Conservation (phyloP, 768 basidiomycete species). For the Basidioascus undulatus region DNA sequence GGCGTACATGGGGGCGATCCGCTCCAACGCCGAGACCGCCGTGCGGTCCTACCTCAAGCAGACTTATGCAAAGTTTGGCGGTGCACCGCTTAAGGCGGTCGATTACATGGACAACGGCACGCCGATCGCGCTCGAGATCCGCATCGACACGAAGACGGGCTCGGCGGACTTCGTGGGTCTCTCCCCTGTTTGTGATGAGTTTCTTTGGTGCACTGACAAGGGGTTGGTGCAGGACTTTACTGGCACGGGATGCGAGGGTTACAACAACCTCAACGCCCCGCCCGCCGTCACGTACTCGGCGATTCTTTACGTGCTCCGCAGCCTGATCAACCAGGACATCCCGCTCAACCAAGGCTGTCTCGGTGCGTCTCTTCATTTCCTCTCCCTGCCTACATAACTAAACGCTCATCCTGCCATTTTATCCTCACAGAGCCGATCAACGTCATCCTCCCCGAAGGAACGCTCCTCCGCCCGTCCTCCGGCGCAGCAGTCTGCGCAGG, state of each 20-base stretch:
- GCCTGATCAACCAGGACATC: conserved; percentile 53
- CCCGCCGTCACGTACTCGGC: conserved; percentile 25
- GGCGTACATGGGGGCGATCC: conserved; percentile 83
- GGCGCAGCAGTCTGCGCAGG: conserved; percentile 83
- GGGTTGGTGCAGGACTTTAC: no score
- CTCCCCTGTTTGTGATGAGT: no score
- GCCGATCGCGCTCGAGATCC: no score
- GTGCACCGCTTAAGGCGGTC: conserved; percentile 37
- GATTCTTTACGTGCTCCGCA: conserved; percentile 16
- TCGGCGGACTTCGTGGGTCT: no score
- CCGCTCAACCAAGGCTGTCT: conserved; percentile 87
- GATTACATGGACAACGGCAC: conserved; percentile 79
- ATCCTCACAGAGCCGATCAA: not conserved
- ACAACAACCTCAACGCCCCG: conserved; percentile 21
- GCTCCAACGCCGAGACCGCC: conserved; percentile 61
- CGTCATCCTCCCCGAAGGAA: conserved; percentile 61
- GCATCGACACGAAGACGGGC: no score
- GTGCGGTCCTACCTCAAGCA: conserved; percentile 59
- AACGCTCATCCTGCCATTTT: not conserved
- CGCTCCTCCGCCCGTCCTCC: conserved; percentile 51
- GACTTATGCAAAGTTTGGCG: conserved; percentile 43
- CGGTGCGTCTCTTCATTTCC: conserved; percentile 43
- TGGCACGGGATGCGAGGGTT: conserved; percentile 9
- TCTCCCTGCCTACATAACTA: not conserved
- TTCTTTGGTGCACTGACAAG: no score